A percentile compares a stretch with the other conserved stretches of the same genome.
Evolutionary conservation across 345 rosid genomes (phyloP).

Genomic region (Gossypium raimondii): DNA sequence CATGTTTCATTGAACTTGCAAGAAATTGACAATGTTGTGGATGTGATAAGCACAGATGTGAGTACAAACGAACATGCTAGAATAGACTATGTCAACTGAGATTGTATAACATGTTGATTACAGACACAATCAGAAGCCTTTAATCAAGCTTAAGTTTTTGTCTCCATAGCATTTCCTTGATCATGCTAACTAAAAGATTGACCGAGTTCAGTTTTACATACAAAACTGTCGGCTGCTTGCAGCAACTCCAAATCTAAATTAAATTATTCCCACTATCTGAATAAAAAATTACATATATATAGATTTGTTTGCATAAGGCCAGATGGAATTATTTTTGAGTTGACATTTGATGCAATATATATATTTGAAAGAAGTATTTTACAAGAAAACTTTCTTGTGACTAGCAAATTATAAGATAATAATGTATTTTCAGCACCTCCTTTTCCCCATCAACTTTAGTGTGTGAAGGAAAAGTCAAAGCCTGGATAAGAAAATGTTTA

Average conservation of each 20-base stretch:
- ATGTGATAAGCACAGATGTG: not conserved
- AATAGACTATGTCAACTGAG: not conserved
- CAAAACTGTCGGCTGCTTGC: not conserved
- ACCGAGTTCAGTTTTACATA: not conserved
- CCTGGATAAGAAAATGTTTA: no score
- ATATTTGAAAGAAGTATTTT: not conserved
- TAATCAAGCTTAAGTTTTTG: not conserved
- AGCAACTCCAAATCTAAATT: not conserved
- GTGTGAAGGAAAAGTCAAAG: no score
- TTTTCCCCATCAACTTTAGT: conserved; percentile 19
- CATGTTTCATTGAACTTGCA: not conserved
- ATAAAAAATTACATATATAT: not conserved
- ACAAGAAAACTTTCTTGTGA: not conserved
- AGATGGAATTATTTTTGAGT: not conserved
- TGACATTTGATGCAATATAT: no score
- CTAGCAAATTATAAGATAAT: not conserved
- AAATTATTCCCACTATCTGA: not conserved
- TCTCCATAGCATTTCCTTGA: not conserved
- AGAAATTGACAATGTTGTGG: not conserved
- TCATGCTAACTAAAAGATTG: not conserved
- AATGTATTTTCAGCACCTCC: not conserved
- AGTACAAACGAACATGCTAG: not conserved
- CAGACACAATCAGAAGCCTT: not conserved
- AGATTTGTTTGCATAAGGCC: no score
- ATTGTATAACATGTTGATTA: not conserved